Conservation (phyloP, 2,329 filamentous ascomycete genomes). For the Verticillium dahliae region DNA sequence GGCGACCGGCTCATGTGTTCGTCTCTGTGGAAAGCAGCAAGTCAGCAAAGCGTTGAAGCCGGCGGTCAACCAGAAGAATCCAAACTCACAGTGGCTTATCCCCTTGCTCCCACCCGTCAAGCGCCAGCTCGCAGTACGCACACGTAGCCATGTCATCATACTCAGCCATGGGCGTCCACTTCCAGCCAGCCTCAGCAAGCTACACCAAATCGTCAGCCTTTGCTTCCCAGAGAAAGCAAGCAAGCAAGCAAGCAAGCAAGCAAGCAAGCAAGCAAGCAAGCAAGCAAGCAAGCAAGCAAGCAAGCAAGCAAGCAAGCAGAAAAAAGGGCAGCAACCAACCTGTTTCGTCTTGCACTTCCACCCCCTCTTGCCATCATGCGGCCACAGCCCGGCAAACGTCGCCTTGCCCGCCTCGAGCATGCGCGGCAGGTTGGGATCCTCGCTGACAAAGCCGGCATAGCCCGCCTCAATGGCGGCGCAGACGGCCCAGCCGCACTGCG, state of each 20-base stretch:
- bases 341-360: constrained; percentile 89
- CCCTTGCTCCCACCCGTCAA: constrained; percentile 91
- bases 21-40: constrained; percentile 45
- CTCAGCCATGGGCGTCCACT: constrained; percentile 77
- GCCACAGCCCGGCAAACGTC: constrained; percentile 83
- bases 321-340: constrained; percentile 37
- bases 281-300: too few relatives aligned
- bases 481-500: constrained; percentile 82
- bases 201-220: constrained; percentile 23
- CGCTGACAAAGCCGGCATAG: constrained; percentile 54
- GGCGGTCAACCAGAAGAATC: background rate
- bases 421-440: constrained; percentile 65
- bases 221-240: too few relatives aligned
- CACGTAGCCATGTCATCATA: constrained; percentile 88
- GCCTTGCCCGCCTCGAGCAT: constrained; percentile 73
- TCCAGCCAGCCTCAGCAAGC: constrained; percentile 91
- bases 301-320: background rate
- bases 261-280: background rate
- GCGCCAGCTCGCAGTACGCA: constrained; percentile 78
- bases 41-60: background rate
- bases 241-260: background rate
- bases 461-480: constrained; percentile 56
- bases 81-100: constrained; percentile 75
- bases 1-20: constrained; percentile 79
- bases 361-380: constrained; percentile 78